Evolutionary conservation across 2,329 filamentous ascomycete genomes (phyloP), one percentile per base, ranked within the genome.

Genomic region (Colletotrichum phormii): DNA sequence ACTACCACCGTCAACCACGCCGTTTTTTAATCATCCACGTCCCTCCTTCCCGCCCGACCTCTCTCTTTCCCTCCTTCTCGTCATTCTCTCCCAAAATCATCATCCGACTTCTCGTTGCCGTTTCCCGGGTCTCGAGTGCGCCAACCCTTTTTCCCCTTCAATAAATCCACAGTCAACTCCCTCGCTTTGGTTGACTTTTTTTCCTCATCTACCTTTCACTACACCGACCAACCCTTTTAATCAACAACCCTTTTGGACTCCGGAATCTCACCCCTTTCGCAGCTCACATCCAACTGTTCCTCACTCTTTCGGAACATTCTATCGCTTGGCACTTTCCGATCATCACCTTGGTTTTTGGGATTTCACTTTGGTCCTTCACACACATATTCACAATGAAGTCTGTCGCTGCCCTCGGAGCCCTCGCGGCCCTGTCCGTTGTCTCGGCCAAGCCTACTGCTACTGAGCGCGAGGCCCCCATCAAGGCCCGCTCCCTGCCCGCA

Each of bases 391-490:
- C 65, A 72, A 90, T 90, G 89, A 88, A 86, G 81, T 82, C 84
- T 35, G 81, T 83, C 73, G 76, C 83, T 76, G 75, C 90, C 72
- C 79, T 86, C 64, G 84, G 87, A 72, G 85, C 83, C 77, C 80
- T 90, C 76, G 85, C 86, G 75, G 84, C 85, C 77, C 78, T 85
- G 73, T 80, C 79, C 71, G 72, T 83, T 74, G 87, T 84, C 74
- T 79, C 80, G 29, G 88, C 88, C 67, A 82, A 82, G 12, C 89
- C 89, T 62, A 89, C 89, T 35, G 81, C 80, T 55, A 89, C 86
- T 9, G 80, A 84, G 72, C 84, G 83, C 67, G 80, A 87, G 75
- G 81, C 85, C 24, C 86, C 87, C 8, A 82, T 80, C 79, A 89
- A 89, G 81, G 86, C 89, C 65, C 85, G 84, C 74, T 81, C 81